Evolutionary conservation across 2,329 filamentous ascomycete genomes (phyloP).

Genomic region (Aspergillus aculeatinus): DNA sequence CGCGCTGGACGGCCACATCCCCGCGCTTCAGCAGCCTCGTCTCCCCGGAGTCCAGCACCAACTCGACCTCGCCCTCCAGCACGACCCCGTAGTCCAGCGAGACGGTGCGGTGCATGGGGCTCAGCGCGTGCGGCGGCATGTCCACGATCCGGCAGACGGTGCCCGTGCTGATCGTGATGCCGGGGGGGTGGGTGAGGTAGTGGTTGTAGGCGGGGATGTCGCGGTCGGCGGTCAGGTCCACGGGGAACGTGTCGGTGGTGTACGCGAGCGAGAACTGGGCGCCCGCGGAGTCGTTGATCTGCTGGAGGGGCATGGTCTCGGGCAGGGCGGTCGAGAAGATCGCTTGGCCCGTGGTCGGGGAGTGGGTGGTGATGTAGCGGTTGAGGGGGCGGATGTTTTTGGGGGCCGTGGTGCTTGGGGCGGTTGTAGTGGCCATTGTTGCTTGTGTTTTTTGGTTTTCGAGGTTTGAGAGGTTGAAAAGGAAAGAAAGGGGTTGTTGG

Average conservation of each 20-base stretch:
- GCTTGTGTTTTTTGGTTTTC: background rate
- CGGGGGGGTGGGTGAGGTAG: constrained; percentile 48
- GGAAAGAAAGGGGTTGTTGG: too few species aligned
- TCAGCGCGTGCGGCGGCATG: constrained; percentile 42
- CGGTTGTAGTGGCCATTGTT: constrained; percentile 27
- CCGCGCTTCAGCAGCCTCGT: constrained; percentile 47
- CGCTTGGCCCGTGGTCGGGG: constrained; percentile 33
- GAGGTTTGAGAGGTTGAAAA: background rate
- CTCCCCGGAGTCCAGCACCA: constrained; percentile 52
- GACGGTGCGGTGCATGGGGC: constrained; percentile 53
- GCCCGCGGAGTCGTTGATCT: constrained; percentile 43
- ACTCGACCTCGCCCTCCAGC: constrained; percentile 51
- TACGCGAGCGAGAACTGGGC: constrained; percentile 53
- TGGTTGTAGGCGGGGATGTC: constrained; percentile 50
- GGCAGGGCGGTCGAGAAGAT: constrained; percentile 35
- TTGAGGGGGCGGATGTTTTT: constrained; percentile 36
- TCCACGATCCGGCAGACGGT: constrained; percentile 44
- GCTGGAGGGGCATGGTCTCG: constrained; percentile 19
- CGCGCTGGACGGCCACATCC: constrained; percentile 55
- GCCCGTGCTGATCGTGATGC: constrained; percentile 50
- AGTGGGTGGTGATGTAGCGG: constrained; percentile 36
- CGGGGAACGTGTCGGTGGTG: constrained; percentile 50
- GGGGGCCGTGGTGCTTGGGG: constrained; percentile 13
- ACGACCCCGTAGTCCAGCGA: constrained; percentile 54
- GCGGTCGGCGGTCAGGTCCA: constrained; percentile 45